Base-by-base conservation (phyloP, 2,329 filamentous ascomycete species). In the Xylariaceae sp. region DNA sequence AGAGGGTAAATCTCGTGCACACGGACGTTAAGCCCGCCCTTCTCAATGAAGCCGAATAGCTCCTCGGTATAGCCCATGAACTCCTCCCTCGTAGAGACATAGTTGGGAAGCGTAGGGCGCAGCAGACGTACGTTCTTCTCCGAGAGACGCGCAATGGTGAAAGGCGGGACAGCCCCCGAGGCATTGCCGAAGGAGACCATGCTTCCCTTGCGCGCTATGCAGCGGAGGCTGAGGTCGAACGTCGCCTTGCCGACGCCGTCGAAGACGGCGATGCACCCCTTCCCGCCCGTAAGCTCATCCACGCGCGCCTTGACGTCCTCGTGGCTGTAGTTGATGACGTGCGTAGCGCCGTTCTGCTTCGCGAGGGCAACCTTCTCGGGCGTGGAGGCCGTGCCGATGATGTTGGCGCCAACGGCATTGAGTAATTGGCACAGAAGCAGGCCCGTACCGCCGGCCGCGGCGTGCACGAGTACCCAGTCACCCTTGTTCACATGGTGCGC, bases 171-270 rank as follows among this genome's bases (percentile, higher is more conserved):
- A 3, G 87, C 80, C 5, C 91, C 92, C 10, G 77, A 80, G 7
- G 89, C 87, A 71, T 95, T 95, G 2, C 90, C 90, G 72, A 92
- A 95, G 46, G 83, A 86, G 22, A 90, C 79, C 64, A 95, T 72
- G 1, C 78, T 86, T 5, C 90, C 92, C 75, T 95, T 95, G 59
- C 85, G 71, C 61, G 85, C 87, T 50, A 92, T 78, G 62, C 84
- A 80, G 60, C 91, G 83, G 59, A 96, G 69, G 64, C 86, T 87
- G 18, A 81, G 77, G 62, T 96, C 89, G 72, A 94, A 95, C 0
- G 92, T 96, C 46, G 80, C 79, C 74, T 89, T 89, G 12, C 91
- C 92, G 2, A 96, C 89, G 5, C 88, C 88, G 68, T 96, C 91
- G 67, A 90, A 95, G 26, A 95, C 86, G 9, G 86, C 89, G 59